Conservation (phyloP, 2,329 filamentous ascomycete species). For the Colletotrichum lentis region DNA sequence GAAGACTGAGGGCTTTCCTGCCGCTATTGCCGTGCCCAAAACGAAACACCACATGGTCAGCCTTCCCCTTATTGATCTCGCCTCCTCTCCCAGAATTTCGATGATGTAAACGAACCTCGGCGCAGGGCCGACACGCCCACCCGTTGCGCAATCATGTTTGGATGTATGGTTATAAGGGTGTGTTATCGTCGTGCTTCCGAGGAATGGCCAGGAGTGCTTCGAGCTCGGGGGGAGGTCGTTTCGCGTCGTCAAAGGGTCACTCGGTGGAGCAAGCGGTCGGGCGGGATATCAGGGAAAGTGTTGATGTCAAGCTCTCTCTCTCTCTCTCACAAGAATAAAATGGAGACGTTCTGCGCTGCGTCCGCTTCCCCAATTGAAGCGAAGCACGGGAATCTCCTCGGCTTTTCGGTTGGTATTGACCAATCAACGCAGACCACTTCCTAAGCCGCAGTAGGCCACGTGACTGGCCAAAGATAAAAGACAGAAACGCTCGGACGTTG, state of each 20-base stretch:
- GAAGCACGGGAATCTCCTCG: slow-evolving; percentile 42
- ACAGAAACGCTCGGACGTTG: not conserved
- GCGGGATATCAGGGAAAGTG: slow-evolving; percentile 37
- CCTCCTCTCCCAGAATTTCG: not conserved
- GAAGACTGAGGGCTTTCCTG: slow-evolving; percentile 54
- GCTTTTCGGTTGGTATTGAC: slow-evolving; percentile 55
- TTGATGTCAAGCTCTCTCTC: slow-evolving; percentile 29
- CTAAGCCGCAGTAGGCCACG: slow-evolving; percentile 43
- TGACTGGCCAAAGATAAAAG: not conserved
- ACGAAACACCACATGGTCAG: slow-evolving; percentile 25
- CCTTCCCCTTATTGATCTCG: not conserved
- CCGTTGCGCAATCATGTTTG: slow-evolving; percentile 64
- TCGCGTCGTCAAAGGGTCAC: not conserved
- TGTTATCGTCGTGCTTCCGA: not conserved
- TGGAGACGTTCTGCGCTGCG: slow-evolving; percentile 24
- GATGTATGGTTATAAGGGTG: slow-evolving; percentile 1
- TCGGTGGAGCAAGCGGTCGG: slow-evolving; percentile 38
- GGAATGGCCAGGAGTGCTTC: not conserved
- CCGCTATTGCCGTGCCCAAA: slow-evolving; percentile 47
- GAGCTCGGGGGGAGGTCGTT: not conserved
- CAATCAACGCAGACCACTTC: slow-evolving; percentile 53
- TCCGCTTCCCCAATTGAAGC: slow-evolving; percentile 20
- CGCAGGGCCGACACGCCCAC: slow-evolving; percentile 67
- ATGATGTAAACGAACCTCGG: slow-evolving; percentile 57
- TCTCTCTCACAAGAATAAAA: slow-evolving; percentile 12